phyloP scores from a whole-genome alignment of 164 flowering plant species.

The Vitis rupestris region DNA sequence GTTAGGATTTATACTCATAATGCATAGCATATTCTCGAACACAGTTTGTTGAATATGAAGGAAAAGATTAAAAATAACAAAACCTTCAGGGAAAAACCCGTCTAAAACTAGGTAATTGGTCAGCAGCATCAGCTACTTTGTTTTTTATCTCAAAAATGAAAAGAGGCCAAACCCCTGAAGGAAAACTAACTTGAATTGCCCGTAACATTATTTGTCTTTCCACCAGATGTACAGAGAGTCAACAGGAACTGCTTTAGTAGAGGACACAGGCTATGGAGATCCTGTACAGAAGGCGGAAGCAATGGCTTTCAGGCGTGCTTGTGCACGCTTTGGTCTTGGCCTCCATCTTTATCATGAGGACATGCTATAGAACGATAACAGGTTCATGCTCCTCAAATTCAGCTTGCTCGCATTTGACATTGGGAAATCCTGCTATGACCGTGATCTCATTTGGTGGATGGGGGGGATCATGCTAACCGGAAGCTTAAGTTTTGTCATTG shows the following conservation, averaged over 20 bases:
- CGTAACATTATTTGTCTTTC: neutral
- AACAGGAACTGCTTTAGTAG: constrained; percentile 70
- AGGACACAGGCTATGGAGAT: constrained; percentile 73
- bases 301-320: constrained; percentile 98
- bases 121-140: neutral
- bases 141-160: neutral
- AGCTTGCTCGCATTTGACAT: no score
- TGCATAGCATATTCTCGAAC: no score
- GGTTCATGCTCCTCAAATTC: no score
- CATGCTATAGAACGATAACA: constrained; percentile 19
- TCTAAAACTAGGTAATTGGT: no score
- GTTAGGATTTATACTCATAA: no score
- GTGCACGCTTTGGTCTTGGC: constrained; percentile 94
- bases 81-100: no score
- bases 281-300: constrained; percentile 96
- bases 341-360: constrained; percentile 96
- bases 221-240: constrained; percentile 80
- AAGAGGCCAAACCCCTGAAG: no score
- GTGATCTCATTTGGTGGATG: neutral
- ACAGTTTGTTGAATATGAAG: no score
- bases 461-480: neutral
- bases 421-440: no score
- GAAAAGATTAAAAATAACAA: no score
- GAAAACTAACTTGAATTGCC: neutral
- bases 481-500: no score